Evolutionary conservation across 139 green algal genomes (phyloP), one percentile per base, ranked within the genome.

Genomic region (Chlamydomonas sp.): DNA sequence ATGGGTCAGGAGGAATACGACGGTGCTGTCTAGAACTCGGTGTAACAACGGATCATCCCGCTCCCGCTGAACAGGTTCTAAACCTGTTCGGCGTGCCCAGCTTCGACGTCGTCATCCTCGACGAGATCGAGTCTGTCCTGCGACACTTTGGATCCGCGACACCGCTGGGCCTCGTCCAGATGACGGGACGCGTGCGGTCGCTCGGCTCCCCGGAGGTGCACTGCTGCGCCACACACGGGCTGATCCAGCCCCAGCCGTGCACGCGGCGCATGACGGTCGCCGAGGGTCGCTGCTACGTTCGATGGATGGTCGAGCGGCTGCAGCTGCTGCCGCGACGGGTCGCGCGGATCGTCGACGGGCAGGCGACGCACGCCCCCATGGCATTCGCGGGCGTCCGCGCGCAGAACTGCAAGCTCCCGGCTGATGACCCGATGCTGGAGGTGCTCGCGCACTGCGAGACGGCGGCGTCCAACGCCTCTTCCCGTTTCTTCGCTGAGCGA

Each of bases 61-160:
- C 48, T 68, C 8, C 31, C 30, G 60, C 60, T 48, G 26, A 30
- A 20, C 5, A 68, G 60, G 60, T 68, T 68, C 31, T 48, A 68
- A 30, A 68, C 4, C 5, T 24, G 22, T 36, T 4, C 20, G 28
- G 58, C 28, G 3, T 35, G 8, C 8, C 29, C 3, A 28, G 26
- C 10, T 28, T 67, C 4, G 34, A 49, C 3, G 22, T 49, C 2
- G 33, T 67, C 31, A 48, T 67, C 35, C 3, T 67, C 3, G 60
- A 67, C 35, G 60, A 67, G n/a, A 35, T 49, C 4, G 60, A 67
- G 35, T 35, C 22, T 20, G 3, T 67, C 4, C 3, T 67, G 31
- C 60, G 60, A 8, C 60, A 67, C 60, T 49, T 67, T 38, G 5
- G 34, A 16, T 48, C 26, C 20, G 5, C 33, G 2, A 5, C 35